Evolutionary conservation across 805 yeast genomes (phyloP).

Genomic region (Hanseniaspora occidentalis): DNA sequence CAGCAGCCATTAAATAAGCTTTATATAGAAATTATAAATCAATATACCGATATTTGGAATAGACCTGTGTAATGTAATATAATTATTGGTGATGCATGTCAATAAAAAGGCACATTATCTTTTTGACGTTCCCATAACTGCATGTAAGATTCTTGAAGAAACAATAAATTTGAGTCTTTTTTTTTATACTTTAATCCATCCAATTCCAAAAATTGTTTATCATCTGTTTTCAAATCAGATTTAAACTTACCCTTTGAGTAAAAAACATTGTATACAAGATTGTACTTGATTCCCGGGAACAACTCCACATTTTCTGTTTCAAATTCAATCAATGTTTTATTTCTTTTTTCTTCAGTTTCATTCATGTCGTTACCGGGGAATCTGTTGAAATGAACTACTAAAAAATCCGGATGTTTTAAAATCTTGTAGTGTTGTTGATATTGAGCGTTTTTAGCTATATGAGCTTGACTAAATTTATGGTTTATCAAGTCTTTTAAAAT

Average conservation of each 20-base stretch:
- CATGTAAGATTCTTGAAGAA: conserved; percentile 47
- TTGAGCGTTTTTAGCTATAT: conserved; percentile 22
- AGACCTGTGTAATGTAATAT: too few relatives aligned
- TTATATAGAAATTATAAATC: neutral
- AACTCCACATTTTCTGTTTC: conserved; percentile 27
- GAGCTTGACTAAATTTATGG: conserved; percentile 21
- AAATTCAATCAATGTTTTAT: conserved; percentile 54
- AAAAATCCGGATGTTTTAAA: conserved; percentile 35
- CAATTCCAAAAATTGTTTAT: conserved; percentile 46
- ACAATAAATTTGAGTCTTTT: conserved; percentile 45
- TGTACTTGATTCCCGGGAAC: conserved; percentile 27
- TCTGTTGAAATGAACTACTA: conserved; percentile 49
- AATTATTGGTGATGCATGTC: neutral
- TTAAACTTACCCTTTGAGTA: conserved; percentile 18
- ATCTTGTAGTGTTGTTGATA: conserved; percentile 27
- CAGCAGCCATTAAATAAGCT: conserved; percentile 67
- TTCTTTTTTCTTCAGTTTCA: conserved; percentile 31
- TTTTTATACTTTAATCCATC: conserved; percentile 35
- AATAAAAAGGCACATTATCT: too few relatives aligned
- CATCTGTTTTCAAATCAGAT: conserved; percentile 29
- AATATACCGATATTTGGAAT: neutral
- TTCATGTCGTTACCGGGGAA: too few relatives aligned
- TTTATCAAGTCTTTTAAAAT: conserved; percentile 27
- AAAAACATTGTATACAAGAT: conserved; percentile 37
- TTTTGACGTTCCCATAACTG: conserved; percentile 50